Conservation (phyloP, 2,329 filamentous ascomycete species). For the Neophaeococcomyces aloes region DNA sequence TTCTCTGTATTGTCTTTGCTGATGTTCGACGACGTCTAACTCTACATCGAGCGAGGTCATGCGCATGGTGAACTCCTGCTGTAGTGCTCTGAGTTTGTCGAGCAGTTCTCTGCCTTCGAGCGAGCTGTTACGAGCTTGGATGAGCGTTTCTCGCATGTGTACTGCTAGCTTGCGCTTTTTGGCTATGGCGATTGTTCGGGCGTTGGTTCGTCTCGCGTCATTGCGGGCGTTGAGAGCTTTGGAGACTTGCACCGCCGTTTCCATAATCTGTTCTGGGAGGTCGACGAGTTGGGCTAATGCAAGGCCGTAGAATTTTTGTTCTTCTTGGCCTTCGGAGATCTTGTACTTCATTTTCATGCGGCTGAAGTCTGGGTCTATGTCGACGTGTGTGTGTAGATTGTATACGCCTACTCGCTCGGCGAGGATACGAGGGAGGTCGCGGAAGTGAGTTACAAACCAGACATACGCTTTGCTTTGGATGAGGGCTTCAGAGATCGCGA, state of each 20-base stretch:
- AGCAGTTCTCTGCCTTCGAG: constrained; percentile 55
- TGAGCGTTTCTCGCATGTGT: constrained; percentile 59
- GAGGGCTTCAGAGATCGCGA: constrained; percentile 81
- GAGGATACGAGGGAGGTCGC: constrained; percentile 67
- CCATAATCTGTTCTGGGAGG: constrained; percentile 57
- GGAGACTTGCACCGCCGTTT: constrained; percentile 57
- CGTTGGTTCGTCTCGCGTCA: constrained; percentile 48
- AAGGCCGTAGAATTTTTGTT: constrained; percentile 73
- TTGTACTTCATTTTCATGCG: constrained; percentile 80
- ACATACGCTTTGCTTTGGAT: constrained; percentile 67
- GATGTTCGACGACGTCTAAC: constrained; percentile 2
- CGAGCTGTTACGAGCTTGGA: constrained; percentile 52
- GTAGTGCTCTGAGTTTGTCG: constrained; percentile 55
- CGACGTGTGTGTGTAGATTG: constrained; percentile 69
- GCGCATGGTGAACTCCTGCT: constrained; percentile 60
- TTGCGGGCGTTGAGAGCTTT: constrained; percentile 48
- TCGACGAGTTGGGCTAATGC: constrained; percentile 64
- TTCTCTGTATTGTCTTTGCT: too few relatives aligned
- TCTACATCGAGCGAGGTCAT: constrained; percentile 57
- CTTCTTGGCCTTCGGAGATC: constrained; percentile 59
- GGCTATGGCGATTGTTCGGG: constrained; percentile 47
- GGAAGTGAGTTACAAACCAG: constrained; percentile 92
- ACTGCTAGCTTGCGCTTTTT: constrained; percentile 64
- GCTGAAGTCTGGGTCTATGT: constrained; percentile 41
- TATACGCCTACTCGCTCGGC: constrained; percentile 66